A percentile compares a stretch with the other conserved stretches of the same genome.
Evolutionary conservation across 140 eudicot genomes (phyloP).

Genomic region (Erigeron philadelphicus): DNA sequence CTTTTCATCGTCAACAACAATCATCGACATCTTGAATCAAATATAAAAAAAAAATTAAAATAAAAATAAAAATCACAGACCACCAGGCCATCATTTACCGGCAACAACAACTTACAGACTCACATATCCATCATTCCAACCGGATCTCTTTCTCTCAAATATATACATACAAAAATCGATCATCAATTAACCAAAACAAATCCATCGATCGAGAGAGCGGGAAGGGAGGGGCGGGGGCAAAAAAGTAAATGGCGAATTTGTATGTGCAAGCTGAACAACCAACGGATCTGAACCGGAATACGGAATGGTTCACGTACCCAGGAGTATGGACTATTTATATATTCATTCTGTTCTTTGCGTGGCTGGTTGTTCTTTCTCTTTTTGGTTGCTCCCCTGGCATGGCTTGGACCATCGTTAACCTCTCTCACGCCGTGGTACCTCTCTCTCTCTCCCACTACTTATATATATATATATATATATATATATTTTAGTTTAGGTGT

Average conservation of each 20-base stretch:
- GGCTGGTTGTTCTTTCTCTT: constrained; percentile 78
- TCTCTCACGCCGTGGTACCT: constrained; percentile 60
- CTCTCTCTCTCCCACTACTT: too few relatives aligned
- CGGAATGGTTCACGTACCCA: constrained; percentile 95
- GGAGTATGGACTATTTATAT: constrained; percentile 93
- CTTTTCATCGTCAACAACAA: too few relatives aligned
- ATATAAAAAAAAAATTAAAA: too few relatives aligned
- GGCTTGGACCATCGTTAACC: constrained; percentile 91
- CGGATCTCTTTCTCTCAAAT: not conserved
- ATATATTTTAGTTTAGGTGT: too few relatives aligned
- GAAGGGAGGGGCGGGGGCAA: too few relatives aligned
- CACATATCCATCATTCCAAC: not conserved
- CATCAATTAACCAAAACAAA: too few relatives aligned
- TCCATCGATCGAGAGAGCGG: too few relatives aligned
- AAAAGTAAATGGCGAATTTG: constrained; percentile 52
- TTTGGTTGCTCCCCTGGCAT: constrained; percentile 83
- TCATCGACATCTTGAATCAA: too few relatives aligned
- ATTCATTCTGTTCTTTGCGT: constrained; percentile 70
- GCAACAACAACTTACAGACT: not conserved
- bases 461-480: too few relatives aligned
- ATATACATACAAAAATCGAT: too few relatives aligned
- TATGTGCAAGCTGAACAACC: constrained; percentile 78
- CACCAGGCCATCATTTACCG: too few relatives aligned
- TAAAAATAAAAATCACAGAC: not conserved
- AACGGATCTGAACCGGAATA: constrained; percentile 83